Conservation (phyloP, 768 basidiomycete genomes). For the Mycena pura region DNA sequence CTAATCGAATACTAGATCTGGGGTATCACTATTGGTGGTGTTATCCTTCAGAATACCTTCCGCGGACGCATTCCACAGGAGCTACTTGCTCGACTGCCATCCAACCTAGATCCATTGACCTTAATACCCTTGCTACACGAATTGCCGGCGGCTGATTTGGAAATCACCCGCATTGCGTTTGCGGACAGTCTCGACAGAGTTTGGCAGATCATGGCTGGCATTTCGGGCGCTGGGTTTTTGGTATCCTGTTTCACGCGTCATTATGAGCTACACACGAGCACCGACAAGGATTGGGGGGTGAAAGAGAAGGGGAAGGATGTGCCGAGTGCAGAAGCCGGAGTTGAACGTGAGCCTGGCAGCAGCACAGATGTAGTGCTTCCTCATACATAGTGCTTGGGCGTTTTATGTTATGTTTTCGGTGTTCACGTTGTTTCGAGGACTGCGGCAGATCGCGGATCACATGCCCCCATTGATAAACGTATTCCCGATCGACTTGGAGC, state of each 20-base stretch:
- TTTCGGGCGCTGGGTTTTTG: slow-evolving; percentile 42
- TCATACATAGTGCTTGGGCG: too few relatives aligned
- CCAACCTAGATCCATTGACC: too few relatives aligned
- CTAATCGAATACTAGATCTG: slow-evolving; percentile 43
- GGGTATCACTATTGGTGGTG: slow-evolving; percentile 58
- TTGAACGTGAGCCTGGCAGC: too few relatives aligned
- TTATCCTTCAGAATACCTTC: slow-evolving; percentile 60
- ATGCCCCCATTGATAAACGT: too few relatives aligned
- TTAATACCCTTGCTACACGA: slow-evolving; percentile 49
- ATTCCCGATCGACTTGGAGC: too few relatives aligned
- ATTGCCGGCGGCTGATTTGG: slow-evolving; percentile 39
- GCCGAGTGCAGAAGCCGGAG: too few relatives aligned
- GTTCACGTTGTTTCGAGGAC: too few relatives aligned
- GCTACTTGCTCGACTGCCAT: slow-evolving; percentile 46
- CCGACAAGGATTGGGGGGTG: slow-evolving; percentile 34
- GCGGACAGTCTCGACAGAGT: slow-evolving; percentile 40
- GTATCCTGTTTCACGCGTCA: slow-evolving; percentile 36
- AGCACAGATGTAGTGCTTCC: too few relatives aligned
- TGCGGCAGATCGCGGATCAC: too few relatives aligned
- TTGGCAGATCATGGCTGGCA: slow-evolving; percentile 47
- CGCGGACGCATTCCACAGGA: slow-evolving; percentile 39
- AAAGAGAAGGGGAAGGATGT: slow-evolving; percentile 15
- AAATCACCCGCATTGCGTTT: slow-evolving; percentile 46
- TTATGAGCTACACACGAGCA: slow-evolving; percentile 33
- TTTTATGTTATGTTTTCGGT: too few relatives aligned